Base-by-base conservation (phyloP, 129 eudicot species). In the Lactuca sativa region DNA sequence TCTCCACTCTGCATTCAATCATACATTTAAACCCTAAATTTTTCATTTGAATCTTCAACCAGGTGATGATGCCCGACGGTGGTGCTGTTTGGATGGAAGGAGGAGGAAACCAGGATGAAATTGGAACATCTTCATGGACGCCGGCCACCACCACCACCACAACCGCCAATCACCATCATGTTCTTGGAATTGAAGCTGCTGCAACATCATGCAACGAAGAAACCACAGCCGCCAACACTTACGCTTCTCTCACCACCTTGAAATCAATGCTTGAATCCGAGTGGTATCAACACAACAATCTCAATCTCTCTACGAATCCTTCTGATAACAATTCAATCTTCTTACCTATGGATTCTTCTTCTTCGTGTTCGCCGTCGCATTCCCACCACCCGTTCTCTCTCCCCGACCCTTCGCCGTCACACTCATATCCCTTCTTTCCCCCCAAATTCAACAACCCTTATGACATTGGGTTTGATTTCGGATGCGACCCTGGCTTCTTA, bases 231-330 rank as follows among this genome's bases (percentile, higher is more conserved):
- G 71, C 80, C 57, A 61, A 41, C 31, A 53, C 65, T 9, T 74
- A 64, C 58, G 13, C 66, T 16, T 73, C 88, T 5, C 57, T 88
- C 41, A 69, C 91, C 8, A 64, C 73, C 71, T 64, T 84, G 71
- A 85, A 80, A 69, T 81, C 90, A 64, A 83, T 85, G 82, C 91
- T 88, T 6, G 95, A 88, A 55, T 68, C 69, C 48, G 91, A 85
- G 6, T 85, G 91, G 83, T 85, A 67, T 66, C 71, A 66, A 15
- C 31, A 57, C 64, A 63, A 59, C 57, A 49, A 62, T 32, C 62
- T 56, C 43, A 67, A 47, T 13, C 74, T 74, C 6, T 17, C 71
- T 17, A 36, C 62, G 36, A 58, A 31, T 59, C 64, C 64, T 4
- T 4, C 68, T 10, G 72, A 59, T 32, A 82, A 32, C 30, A 74